Base-by-base conservation (phyloP, 2,329 filamentous ascomycete genomes). In the Monilinia vaccinii-corymbosi region DNA sequence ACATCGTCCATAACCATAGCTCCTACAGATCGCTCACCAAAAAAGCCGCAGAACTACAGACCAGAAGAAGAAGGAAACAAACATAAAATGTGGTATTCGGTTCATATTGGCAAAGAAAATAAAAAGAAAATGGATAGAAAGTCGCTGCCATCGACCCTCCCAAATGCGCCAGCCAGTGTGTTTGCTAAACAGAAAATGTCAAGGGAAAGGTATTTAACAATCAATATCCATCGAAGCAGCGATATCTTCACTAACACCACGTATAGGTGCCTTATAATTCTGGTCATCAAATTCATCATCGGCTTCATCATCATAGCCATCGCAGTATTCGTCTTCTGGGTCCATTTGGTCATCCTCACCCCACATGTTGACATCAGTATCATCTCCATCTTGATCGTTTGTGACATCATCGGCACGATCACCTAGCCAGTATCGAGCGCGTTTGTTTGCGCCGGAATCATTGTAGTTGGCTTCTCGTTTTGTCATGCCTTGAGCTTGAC, bases 361-460 rank as follows among this genome's bases (percentile, higher is more conserved):
- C 67, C 65, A 69, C 62, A 66, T 64, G 18, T 56, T 63, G 11
- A 75, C 72, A 28, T 75, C 73, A 64, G 78, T 74, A 40, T 79
- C 77, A 36, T 64, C 50, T 61, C 53, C 64, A 49, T 75, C 75
- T 56, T 75, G 71, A 46, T 75, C 75, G 47, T 73, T 73, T 55
- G 75, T 72, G 34, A 73, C 70, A 56, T 75, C 69, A 42, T 74
- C 74, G 4, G 79, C 77, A 44, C 76, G 79, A 63, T 90, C 85
- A 46, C 91, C 91, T 4, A 97, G 81, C 93, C 92, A 97, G 74
- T 90, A 97, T 63, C 82, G 83, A 16, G 91, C 90, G 50, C 92
- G 86, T 77, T 97, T 97, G 68, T 83, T 83, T 9, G 86, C 86
- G 40, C 85, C 84, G 3, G 75, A 68, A 63, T 79, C 76, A 61